A percentile compares a stretch with the other conserved stretches of the same genome.
Conservation (phyloP, 345 rosid species). For the Lumnitzera littorea region DNA sequence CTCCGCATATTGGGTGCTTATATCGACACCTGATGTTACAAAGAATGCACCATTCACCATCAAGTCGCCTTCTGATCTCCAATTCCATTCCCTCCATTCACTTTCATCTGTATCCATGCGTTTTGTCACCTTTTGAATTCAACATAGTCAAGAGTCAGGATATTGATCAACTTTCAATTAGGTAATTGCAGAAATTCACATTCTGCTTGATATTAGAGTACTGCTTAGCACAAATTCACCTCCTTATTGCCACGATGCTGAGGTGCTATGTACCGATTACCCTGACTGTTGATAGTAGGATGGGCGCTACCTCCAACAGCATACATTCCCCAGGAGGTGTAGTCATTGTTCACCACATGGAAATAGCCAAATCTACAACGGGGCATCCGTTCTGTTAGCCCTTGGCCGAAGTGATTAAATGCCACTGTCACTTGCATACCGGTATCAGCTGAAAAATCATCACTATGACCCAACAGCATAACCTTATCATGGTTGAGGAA, state of each 20-base stretch:
- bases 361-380: constrained; percentile 17
- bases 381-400: constrained; percentile 16
- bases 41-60: constrained; percentile 17
- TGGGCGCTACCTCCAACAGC: constrained; percentile 18
- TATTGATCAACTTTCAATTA: background rate
- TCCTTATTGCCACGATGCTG: background rate
- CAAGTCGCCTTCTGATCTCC: constrained; percentile 14
- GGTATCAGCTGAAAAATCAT: constrained; percentile 14
- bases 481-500: constrained; percentile 19
- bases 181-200: background rate
- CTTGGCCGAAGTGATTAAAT: constrained; percentile 17
- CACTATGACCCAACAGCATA: constrained; percentile 22
- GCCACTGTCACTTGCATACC: constrained; percentile 22
- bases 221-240: background rate
- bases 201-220: background rate
- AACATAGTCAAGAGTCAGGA: background rate
- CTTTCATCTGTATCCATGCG: constrained; percentile 16
- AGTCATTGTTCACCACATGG: constrained; percentile 20
- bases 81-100: constrained; percentile 17
- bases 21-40: constrained; percentile 3
- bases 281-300: constrained; percentile 20
- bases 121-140: constrained; percentile 8
- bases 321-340: constrained; percentile 16
- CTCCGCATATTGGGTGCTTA: constrained; percentile 12
- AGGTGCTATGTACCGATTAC: constrained; percentile 11